Conservation (phyloP, 306 rosid genomes). For the Castanospermum australe region DNA sequence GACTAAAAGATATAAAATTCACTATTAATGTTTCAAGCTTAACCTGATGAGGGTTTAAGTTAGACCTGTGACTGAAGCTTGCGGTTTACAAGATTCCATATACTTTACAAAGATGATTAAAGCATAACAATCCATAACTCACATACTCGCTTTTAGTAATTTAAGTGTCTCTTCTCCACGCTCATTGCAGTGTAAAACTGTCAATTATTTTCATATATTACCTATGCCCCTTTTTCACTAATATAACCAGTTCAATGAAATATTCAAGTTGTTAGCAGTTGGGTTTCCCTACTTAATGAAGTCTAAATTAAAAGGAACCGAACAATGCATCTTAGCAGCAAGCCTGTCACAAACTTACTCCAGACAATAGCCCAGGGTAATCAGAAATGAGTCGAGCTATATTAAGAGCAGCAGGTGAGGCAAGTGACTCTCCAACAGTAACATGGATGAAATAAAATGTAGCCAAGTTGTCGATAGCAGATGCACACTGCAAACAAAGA, state of each 20-base stretch:
- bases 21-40: neutral
- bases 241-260: neutral
- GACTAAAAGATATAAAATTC: neutral
- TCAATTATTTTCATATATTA: neutral
- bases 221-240: neutral
- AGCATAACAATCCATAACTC: neutral
- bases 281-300: neutral
- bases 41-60: neutral
- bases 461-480: constrained; percentile 79
- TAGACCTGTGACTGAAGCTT: neutral
- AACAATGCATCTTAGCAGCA: neutral
- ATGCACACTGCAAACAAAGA: constrained; percentile 63
- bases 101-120: neutral
- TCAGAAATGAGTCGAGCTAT: constrained; percentile 60
- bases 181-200: neutral
- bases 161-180: neutral
- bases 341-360: constrained; percentile 52
- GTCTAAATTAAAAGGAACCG: neutral
- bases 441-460: constrained; percentile 75
- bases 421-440: constrained; percentile 65
- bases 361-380: constrained; percentile 68
- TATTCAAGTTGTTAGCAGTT: neutral
- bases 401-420: constrained; percentile 56
- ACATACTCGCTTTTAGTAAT: neutral
- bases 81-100: neutral